Conservation (phyloP, 2,329 filamentous ascomycete genomes). For the Penicillium sp. region DNA sequence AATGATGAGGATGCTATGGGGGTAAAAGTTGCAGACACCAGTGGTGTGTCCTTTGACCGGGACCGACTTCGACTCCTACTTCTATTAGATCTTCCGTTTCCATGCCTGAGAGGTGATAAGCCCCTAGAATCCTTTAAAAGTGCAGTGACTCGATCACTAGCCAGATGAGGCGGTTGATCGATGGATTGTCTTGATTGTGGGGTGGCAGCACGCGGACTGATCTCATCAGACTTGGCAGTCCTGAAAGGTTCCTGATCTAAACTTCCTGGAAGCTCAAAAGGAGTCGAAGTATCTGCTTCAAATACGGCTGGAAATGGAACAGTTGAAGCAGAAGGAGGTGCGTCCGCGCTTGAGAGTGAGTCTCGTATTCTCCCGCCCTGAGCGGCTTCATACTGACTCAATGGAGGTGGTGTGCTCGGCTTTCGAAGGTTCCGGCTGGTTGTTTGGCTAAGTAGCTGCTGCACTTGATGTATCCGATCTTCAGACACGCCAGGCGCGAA, state of each 20-base stretch:
- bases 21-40: neutral
- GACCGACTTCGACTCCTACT: neutral
- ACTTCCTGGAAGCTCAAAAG: slow-evolving; percentile 4
- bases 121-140: neutral
- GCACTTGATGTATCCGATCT: slow-evolving; percentile 27
- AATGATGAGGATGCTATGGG: slow-evolving; percentile 2
- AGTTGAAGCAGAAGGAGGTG: neutral
- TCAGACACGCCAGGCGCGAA: slow-evolving; percentile 32
- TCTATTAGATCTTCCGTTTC: neutral
- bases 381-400: neutral
- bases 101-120: neutral
- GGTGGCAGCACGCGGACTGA: neutral
- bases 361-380: neutral
- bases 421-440: slow-evolving; percentile 8
- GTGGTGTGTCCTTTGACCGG: neutral
- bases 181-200: neutral
- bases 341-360: neutral
- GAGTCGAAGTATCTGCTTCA: slow-evolving; percentile 11
- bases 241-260: neutral
- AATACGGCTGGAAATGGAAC: neutral
- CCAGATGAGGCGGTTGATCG: neutral
- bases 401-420: neutral
- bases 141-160: neutral
- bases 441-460: slow-evolving; percentile 20
- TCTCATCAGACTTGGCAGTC: neutral